Evolutionary conservation across 495 filamentous ascomycete species (phyloP).

Genomic region (Chaetomium fimeti): DNA sequence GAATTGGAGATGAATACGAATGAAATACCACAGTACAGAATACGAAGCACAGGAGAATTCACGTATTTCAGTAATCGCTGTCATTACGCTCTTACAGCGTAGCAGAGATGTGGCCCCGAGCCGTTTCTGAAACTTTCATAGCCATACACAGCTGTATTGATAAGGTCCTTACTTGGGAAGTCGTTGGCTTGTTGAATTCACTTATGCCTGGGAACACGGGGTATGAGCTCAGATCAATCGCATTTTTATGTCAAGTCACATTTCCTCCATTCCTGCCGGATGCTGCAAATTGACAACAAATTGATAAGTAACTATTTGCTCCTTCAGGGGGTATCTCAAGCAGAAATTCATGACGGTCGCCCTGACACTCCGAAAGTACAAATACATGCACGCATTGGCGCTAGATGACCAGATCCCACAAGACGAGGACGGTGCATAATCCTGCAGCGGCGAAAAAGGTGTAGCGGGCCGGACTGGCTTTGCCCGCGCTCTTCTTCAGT

Average conservation of each 20-base stretch:
- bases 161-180: no score
- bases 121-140: no score
- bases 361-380: not conserved
- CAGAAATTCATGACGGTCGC: not conserved
- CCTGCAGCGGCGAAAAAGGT: constrained; percentile 86
- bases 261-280: not conserved
- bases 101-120: no score
- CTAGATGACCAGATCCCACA: constrained; percentile 93
- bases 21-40: not conserved
- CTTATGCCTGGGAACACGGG: not conserved
- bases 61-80: no score
- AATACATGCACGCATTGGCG: not conserved
- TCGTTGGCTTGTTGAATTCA: no score
- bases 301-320: no score
- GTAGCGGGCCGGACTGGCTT: constrained; percentile 77
- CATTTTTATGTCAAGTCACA: not conserved
- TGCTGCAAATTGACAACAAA: not conserved
- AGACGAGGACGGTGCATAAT: constrained; percentile 74
- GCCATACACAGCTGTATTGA: no score
- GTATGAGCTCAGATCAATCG: not conserved
- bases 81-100: no score
- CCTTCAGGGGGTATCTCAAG: not conserved
- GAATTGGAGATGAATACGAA: not conserved
- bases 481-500: constrained; percentile 78
- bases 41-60: no score